Base-by-base conservation (phyloP, 2,329 filamentous ascomycete species). In the Aspergillus ochraceoroseus region DNA sequence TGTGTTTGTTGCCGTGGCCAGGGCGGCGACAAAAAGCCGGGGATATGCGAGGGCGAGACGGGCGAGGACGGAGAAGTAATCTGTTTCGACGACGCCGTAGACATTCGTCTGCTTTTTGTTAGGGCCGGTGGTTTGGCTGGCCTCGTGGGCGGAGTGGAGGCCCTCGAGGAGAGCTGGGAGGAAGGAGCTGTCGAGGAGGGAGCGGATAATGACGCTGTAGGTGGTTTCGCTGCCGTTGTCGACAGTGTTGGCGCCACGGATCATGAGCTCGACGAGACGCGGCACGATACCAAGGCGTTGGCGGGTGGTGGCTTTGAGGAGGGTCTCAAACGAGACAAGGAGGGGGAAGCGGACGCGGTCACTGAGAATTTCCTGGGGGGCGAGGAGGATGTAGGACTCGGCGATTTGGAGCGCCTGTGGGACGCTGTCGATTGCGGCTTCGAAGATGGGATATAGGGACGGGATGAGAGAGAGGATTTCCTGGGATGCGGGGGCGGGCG, bases 1-100 rank as follows among this genome's bases (percentile, higher is more conserved):
- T 7, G 40, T 27, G 8, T 20, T 26, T 32, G 22, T 42, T 20
- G 67, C 59, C 7, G 65, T 59, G 6, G 58, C 56, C 35, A 78
- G 56, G 1, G 72, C 74, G 31, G 72, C 68, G 8, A 82, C 68
- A 51, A 95, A 83, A 2, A 85, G 70, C 2, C 66, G 65, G 1
- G 89, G 86, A 25, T 84, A 83, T 1, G 82, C 80, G 2, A 94
- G 68, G 0, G 82, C 78, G 11, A 96, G 75, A 1, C 89, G 83
- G 2, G 87, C 82, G 2, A 98, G 73, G 2, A 96, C 80, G 3
- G 80, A 77, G 57, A 94, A 84, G 61, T 94, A 95, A 58, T 95
- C 86, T 0, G 85, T 85, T 57, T 95, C 81, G 1, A 85, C 82
- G 7, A 88, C 75, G 8, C 81, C 79, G 53, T 83, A 83, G 22